phyloP scores from a whole-genome alignment of 176 grass and related monocot species.

The Miscanthus lutarioriparius region DNA sequence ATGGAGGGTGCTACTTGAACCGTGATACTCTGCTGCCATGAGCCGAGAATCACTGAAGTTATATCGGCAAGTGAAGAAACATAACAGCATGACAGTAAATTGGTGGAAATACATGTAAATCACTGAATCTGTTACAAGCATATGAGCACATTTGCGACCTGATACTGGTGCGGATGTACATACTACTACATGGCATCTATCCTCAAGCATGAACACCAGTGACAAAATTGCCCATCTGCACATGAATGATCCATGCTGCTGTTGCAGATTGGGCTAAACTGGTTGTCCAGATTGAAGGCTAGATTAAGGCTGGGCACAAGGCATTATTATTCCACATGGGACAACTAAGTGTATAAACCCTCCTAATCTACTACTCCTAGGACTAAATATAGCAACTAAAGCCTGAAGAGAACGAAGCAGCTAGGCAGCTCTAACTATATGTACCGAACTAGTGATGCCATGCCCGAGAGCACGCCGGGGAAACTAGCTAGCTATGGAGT shows the following conservation, averaged over 20 bases:
- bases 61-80: background rate
- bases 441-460: background rate
- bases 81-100: background rate
- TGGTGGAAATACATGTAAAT: background rate
- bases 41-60: background rate
- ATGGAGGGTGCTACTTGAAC: background rate
- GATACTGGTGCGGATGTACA: background rate
- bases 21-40: background rate
- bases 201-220: constrained; percentile 36
- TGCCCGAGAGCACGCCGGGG: background rate
- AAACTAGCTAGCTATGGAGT: background rate
- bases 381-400: background rate
- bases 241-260: background rate
- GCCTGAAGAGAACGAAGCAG: constrained; percentile 1
- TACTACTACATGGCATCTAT: constrained; percentile 1
- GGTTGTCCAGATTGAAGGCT: constrained; percentile 26
- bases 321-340: constrained; percentile 31
- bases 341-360: background rate
- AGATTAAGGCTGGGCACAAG: background rate
- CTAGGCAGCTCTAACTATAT: constrained; percentile 21
- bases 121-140: background rate
- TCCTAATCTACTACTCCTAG: constrained; percentile 5
- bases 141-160: constrained; percentile 21
- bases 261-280: constrained; percentile 33
- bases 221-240: constrained; percentile 43